These are phyloP conservation scores for Alternaria brassicae DNA, from an alignment of 2,329 filamentous ascomycete species.

Conservation along the genomic window DNA sequence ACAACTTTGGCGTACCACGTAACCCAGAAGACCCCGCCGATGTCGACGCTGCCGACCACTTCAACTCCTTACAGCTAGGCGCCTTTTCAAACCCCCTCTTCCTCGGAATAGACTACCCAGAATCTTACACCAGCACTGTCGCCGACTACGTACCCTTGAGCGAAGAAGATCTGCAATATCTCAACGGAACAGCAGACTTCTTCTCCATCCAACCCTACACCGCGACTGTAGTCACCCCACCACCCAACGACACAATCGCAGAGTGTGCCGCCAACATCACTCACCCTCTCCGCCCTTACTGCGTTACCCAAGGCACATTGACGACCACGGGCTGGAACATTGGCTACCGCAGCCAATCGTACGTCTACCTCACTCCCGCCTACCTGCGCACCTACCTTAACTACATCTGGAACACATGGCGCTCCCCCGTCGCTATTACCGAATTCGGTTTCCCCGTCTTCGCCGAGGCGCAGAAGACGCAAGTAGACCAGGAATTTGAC, in stretches of 20 bases:
- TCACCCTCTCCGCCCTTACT: constrained; percentile 60
- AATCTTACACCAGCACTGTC: constrained; percentile 51
- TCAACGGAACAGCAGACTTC: constrained; percentile 60
- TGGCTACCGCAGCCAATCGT: constrained; percentile 63
- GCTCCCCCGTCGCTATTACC: constrained; percentile 56
- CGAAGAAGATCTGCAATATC: constrained; percentile 53
- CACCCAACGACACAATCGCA: constrained; percentile 53
- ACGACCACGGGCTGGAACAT: constrained; percentile 65
- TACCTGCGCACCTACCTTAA: constrained; percentile 64
- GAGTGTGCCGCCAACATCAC: constrained; percentile 58
- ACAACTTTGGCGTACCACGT: constrained; percentile 49
- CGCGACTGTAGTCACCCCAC: constrained; percentile 60
- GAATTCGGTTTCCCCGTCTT: constrained; percentile 67
- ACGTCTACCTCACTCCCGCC: constrained; percentile 65
- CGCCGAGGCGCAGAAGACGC: constrained; percentile 53
- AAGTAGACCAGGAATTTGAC: constrained; percentile 63
- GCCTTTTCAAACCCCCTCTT: constrained; percentile 63
- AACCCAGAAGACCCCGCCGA: constrained; percentile 51
- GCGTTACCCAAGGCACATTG: constrained; percentile 57
- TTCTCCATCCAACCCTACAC: constrained; percentile 67
- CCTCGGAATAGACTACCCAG: constrained; percentile 60
- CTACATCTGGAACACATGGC: constrained; percentile 68
- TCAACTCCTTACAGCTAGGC: constrained; percentile 52
- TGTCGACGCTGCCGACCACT: constrained; percentile 56
- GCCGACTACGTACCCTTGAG: constrained; percentile 56